Conservation (phyloP, 257 asterid species). For the Forsythia viridissima region DNA sequence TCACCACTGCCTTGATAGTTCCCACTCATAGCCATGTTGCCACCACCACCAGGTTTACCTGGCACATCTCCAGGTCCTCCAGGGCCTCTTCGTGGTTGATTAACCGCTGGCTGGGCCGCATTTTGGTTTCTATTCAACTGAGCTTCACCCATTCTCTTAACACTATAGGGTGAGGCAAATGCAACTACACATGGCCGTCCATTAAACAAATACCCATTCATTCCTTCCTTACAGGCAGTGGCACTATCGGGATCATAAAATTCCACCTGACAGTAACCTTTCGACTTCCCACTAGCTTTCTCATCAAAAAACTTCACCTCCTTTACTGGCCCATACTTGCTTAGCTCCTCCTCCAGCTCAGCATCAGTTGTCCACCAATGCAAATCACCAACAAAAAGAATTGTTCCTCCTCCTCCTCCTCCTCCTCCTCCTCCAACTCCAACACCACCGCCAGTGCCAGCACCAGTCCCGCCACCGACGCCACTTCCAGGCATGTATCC, state of each 20-base stretch:
- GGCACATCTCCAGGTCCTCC: constrained; percentile 62
- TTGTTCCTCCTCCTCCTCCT: constrained; percentile 53
- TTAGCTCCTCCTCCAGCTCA: constrained; percentile 75
- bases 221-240: constrained; percentile 80
- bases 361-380: constrained; percentile 99
- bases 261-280: constrained; percentile 96
- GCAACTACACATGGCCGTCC: constrained; percentile 96
- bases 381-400: constrained; percentile 86
- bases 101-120: constrained; percentile 37
- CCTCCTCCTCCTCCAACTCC: constrained; percentile 48
- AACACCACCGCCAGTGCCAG: constrained; percentile 26
- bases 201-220: constrained; percentile 80
- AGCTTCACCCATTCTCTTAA: constrained; percentile 83
- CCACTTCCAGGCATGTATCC: constrained; percentile 33
- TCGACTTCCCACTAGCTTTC: constrained; percentile 97
- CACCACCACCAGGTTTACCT: constrained; percentile 48
- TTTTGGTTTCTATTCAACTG: constrained; percentile 71
- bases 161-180: constrained; percentile 78
- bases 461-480: constrained; percentile 25
- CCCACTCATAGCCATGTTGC: constrained; percentile 48
- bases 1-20: constrained; percentile 53
- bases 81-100: constrained; percentile 62
- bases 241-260: constrained; percentile 80
- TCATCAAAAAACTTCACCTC: constrained; percentile 92
- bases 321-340: constrained; percentile 83